These are phyloP conservation scores for Suhomyces coccinellae DNA, from an alignment of 1,139 yeast species.

Conservation along the genomic window DNA sequence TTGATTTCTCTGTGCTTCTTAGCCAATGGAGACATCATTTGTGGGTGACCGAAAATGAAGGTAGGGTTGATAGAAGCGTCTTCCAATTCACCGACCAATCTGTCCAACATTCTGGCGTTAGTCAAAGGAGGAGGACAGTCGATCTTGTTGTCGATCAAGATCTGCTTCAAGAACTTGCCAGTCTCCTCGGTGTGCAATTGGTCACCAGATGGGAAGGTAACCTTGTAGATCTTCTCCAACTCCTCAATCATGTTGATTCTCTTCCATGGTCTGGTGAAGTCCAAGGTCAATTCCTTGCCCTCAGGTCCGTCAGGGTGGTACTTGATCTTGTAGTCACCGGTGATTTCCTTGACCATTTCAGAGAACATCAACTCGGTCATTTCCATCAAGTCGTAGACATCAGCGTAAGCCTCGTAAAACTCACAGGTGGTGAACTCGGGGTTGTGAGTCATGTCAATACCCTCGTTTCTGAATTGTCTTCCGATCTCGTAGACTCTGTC, in stretches of 20 bases:
- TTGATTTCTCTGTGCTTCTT: constrained; percentile 90
- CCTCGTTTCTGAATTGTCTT: constrained; percentile 98
- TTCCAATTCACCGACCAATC: constrained; percentile 92
- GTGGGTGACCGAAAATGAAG: constrained; percentile 97
- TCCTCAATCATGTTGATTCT: constrained; percentile 97
- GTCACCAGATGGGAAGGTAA: constrained; percentile 94
- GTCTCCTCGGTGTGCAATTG: constrained; percentile 93
- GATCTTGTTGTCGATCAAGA: constrained; percentile 75
- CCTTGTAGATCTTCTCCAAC: constrained; percentile 81
- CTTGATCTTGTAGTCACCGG: constrained; percentile 80
- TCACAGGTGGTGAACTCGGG: constrained; percentile 99
- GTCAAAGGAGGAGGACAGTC: constrained; percentile 97
- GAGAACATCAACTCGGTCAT: constrained; percentile 92
- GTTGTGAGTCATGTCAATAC: constrained; percentile 96
- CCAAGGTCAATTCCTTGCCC: constrained; percentile 73
- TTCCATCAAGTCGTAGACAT: constrained; percentile 93
- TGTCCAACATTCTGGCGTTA: constrained; percentile 98
- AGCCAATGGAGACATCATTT: constrained; percentile 99
- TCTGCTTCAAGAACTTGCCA: constrained; percentile 80
- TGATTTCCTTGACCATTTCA: constrained; percentile 95
- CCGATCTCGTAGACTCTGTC: constrained; percentile 99
- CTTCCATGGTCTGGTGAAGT: constrained; percentile 97
- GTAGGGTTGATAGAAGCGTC: constrained; percentile 95
- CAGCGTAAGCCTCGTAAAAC: constrained; percentile 93
- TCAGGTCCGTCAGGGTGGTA: constrained; percentile 94